Evolutionary conservation across 1,284 basidiomycete species (phyloP).

Genomic region (Sphaerobolus stellatus): DNA sequence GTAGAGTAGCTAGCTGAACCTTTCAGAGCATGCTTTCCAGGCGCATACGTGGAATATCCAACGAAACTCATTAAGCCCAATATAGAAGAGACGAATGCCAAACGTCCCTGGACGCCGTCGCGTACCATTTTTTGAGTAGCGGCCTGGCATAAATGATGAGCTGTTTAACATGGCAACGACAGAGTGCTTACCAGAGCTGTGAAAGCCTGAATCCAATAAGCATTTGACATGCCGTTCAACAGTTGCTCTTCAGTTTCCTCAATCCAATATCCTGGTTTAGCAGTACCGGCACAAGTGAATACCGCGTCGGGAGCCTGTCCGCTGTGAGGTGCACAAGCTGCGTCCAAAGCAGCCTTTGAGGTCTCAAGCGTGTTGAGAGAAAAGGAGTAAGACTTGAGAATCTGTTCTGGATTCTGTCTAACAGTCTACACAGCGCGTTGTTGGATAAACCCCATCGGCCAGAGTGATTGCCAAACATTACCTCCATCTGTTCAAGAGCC

Average conservation of each 20-base stretch:
- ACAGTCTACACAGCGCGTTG: constrained; percentile 34
- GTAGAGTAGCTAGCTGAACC: constrained; percentile 45
- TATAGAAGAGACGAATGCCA: constrained; percentile 83
- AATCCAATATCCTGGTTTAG: constrained; percentile 71
- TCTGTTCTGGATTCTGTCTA: constrained; percentile 54
- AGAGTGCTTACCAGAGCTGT: constrained; percentile 70
- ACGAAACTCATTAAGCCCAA: constrained; percentile 79
- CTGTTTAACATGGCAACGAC: neutral
- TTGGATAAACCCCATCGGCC: no score
- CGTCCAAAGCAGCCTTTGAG: constrained; percentile 58
- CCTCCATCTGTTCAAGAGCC: constrained; percentile 66
- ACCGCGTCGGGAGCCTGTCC: constrained; percentile 69
- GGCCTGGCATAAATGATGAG: constrained; percentile 43
- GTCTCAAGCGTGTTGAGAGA: constrained; percentile 51
- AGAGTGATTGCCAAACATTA: no score
- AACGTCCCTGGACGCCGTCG: constrained; percentile 57
- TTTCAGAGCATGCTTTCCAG: constrained; percentile 87
- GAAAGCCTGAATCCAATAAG: constrained; percentile 74
- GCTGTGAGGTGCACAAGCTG: constrained; percentile 53
- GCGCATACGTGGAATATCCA: constrained; percentile 85
- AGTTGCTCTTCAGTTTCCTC: constrained; percentile 64
- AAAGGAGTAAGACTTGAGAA: constrained; percentile 61
- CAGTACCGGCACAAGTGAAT: constrained; percentile 75
- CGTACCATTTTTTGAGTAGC: constrained; percentile 71
- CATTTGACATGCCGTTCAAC: constrained; percentile 57